Base-by-base conservation (phyloP, 441 rosid species). In the Gossypium lobatum region DNA sequence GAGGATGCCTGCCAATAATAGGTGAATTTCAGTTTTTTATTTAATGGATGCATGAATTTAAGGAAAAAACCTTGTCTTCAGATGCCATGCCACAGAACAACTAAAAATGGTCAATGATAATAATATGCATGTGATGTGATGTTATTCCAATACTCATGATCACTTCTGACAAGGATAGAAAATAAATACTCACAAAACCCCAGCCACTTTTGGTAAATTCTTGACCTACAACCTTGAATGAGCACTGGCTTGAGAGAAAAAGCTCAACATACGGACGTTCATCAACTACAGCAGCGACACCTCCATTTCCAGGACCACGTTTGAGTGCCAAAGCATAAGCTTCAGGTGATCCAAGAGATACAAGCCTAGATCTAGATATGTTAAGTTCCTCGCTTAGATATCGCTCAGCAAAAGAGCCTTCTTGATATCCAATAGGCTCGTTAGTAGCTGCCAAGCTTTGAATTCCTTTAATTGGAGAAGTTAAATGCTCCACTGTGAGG, bases 131-230 rank as follows among this genome's bases (percentile, higher is more conserved):
- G 26, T 11, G 31, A 9, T 9, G 31, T 21, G 31, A 21, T 20
- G 31, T 57, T 53, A 69, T 69, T 54, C n/a, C 39, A 67, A 25
- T 67, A 37, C n/a, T 20, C 14, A 39, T 10, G 25, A 53, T 53
- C 62, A 69, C 48, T 53, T 53, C 54, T 45, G 65, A 48, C 55
- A 42, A 42, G 46, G n/a, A 68, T 45, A 21, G 25, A 64, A 42
- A 64, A 20, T 17, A 73, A 74, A 42, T 73, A 90, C 98, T 90
- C 79, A 93, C 97, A 64, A 92, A 93, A 53, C 97, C 97, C 96
- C 97, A 92, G 69, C 92, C 91, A 37, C 95, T 86, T 85, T 89
- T 93, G 20, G 97, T 90, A 68, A 93, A 92, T 80, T 90, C 96
- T 71, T 84, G 93, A 73, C 96, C 98, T 0, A 92, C 87, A 34